Base-by-base conservation (phyloP, 2,329 filamentous ascomycete species). In the Hyphodiscus sp. region DNA sequence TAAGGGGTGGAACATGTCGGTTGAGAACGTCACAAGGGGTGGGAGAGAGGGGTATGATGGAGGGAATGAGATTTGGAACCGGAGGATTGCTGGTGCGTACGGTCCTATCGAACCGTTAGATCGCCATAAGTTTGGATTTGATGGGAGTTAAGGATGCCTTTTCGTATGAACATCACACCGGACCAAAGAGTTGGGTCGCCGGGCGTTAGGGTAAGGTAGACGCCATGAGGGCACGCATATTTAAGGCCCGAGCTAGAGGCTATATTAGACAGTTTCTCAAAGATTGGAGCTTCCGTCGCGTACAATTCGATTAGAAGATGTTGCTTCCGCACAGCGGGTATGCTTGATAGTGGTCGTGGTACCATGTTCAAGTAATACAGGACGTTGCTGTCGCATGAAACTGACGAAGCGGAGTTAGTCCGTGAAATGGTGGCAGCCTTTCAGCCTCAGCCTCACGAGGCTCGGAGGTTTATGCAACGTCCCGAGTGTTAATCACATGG, bases 1-100 rank as follows among this genome's bases (percentile, higher is more conserved):
- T 43, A 99, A 78, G 18, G 92, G 92, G 69, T 99, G 92, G 70
- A 97, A 99, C 61, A 97, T 86, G 68, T 97, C 92, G 62, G 89
- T 95, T 45, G 83, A 81, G 70, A 99, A 96, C 51, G 86, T 92
- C 60, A 99, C 82, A 18, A 91, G 76, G 10, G 94, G 94, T 49
- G 92, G 89, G 19, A 89, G 73, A 49, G 78, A 73, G 13, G 92
- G 92, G 68, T 95, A 96, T 41, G 80, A 78, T 56, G 86, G 77
- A 38, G 91, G 89, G 65, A 97, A 97, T 20, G 85, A 86, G 60
- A 97, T 87, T 62, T 94, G 86, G 71, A 97, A 95, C 64, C 91
- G 87, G 58, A 97, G 80, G 63, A 96, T 81, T 46, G 91, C 89
- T 55, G 88, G 85, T 19, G 89, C 80, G 72, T 96, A 99, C 18